Conservation (phyloP, 2,329 filamentous ascomycete genomes). For the Berkeleyomyces rouxiae region DNA sequence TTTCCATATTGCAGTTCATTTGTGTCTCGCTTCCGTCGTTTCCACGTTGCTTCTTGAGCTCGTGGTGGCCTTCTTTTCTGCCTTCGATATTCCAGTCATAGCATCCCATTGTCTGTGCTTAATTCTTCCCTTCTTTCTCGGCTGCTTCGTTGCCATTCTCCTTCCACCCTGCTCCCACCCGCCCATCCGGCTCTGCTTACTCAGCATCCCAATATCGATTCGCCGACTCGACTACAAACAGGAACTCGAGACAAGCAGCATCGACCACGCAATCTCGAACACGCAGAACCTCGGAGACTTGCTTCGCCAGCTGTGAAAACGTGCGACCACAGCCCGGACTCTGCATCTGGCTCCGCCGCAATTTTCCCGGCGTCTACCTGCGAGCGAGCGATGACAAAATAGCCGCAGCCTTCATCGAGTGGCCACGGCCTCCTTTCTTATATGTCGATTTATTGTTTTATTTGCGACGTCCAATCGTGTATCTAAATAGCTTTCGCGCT, state of each 20-base stretch:
- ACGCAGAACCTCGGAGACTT: background rate
- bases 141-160: too few relatives aligned
- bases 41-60: slow-evolving; percentile 1
- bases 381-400: background rate
- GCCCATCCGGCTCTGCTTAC: background rate
- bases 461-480: background rate
- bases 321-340: background rate
- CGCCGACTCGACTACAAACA: background rate
- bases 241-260: background rate
- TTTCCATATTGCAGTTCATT: background rate
- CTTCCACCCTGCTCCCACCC: too few relatives aligned
- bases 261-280: background rate
- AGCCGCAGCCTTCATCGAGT: background rate
- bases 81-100: background rate
- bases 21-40: background rate
- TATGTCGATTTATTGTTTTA: background rate
- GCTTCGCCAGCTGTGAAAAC: background rate
- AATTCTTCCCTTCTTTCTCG: background rate
- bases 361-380: background rate
- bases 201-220: background rate
- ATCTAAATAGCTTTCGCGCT: background rate
- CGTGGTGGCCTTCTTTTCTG: background rate
- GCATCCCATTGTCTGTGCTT: background rate
- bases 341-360: background rate
- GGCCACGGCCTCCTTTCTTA: background rate